Base-by-base conservation (phyloP, 305 asterid genomes). In the Solanum aculeatissimum region DNA sequence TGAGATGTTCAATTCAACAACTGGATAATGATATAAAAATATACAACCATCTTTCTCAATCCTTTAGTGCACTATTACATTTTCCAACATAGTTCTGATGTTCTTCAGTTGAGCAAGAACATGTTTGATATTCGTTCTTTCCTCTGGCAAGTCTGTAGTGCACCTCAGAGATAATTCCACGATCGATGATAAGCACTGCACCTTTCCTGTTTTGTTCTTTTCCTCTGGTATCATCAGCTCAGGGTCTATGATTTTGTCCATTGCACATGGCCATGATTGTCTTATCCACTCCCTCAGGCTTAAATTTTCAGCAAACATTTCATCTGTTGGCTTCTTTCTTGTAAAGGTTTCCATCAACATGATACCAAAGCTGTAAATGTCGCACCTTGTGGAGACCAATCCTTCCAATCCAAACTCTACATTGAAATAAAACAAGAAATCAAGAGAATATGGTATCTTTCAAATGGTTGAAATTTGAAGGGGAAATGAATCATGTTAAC, bases 401-500 rank as follows among this genome's bases (percentile, higher is more conserved):
- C 89, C 89, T n/a, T 86, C 83, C 40, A 74, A 6, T 18, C 89
- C 87, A 27, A 84, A 84, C 63, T 86, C 87, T 84, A 18, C 60
- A 38, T 38, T 38, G 32, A 27, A 63, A 54, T 53, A 54, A 10
- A 54, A 29, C 25, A 66, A 29, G 13, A 0, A 2, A 49, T 75
- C 55, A 38, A 58, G 16, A 58, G 21, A 54, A 10, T 68, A 21
- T 25, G 53, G 38, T n/a, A 8, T 27, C 27, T 75, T 23, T n/a
- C 0, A 43, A 29, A 84, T 27, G 23, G 18, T 11, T 9, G 47
- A 72, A 84, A 78, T 32, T 43, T 21, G 43, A 6, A 45, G 42
- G 58, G 49, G 69, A 3, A 47, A 51, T n/a, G 43, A 68, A 66
- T 51, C 12, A 15, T 6, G 29, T 15, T 3, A 21, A 45, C 32